Conservation (phyloP, 2,329 filamentous ascomycete species). For the Aotearoamyces nothofagi region DNA sequence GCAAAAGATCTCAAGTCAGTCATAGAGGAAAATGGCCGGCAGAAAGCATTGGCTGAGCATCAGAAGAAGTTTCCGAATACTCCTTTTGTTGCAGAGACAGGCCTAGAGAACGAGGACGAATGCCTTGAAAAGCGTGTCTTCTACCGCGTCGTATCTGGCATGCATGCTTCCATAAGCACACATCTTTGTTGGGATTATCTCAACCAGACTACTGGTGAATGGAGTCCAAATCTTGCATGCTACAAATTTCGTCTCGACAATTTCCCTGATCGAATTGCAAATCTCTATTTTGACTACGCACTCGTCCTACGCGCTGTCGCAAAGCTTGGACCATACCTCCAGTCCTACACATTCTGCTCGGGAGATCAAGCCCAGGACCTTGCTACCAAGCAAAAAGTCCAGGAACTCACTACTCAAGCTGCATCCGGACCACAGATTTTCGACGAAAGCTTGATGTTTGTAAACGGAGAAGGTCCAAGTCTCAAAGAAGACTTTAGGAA, state of each 20-base stretch:
- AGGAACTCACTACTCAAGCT: conserved; percentile 57
- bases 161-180: conserved; percentile 95
- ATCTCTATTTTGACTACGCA: conserved; percentile 98
- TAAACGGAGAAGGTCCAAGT: conserved; percentile 55
- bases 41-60: conserved; percentile 45
- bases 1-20: conserved; percentile 46
- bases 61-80: conserved; percentile 36
- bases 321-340: conserved; percentile 72
- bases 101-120: conserved; percentile 71
- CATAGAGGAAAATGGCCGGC: conserved; percentile 40
- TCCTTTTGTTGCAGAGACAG: conserved; percentile 44
- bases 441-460: conserved; percentile 92
- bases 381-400: conserved; percentile 67
- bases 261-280: conserved; percentile 83
- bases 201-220: conserved; percentile 86
- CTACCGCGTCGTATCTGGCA: conserved; percentile 85
- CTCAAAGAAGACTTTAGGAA: conserved; percentile 96
- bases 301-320: conserved; percentile 83
- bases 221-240: conserved; percentile 81
- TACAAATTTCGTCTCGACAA: conserved; percentile 76
- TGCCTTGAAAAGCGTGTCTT: conserved; percentile 99
- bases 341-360: conserved; percentile 78
- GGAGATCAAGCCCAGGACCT: conserved; percentile 69
- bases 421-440: conserved; percentile 68
- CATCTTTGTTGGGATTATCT: conserved; percentile 94